Conservation (phyloP, 345 rosid species). For the Tarenaya hassleriana region DNA sequence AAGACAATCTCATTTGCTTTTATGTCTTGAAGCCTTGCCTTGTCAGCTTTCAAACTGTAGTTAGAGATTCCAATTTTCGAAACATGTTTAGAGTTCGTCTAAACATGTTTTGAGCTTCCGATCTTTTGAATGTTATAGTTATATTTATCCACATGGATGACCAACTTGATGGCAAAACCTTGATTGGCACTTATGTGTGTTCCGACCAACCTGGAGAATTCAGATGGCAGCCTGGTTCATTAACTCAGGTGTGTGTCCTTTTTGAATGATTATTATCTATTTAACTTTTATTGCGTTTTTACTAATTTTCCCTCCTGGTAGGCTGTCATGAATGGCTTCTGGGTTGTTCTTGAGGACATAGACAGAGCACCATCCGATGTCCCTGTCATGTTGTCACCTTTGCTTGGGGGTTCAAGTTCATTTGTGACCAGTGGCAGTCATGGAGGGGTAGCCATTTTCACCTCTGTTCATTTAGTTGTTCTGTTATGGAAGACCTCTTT, state of each 20-base stretch:
- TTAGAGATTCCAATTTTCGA: slow-evolving; percentile 56
- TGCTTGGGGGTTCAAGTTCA: slow-evolving; percentile 71
- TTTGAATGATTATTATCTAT: slow-evolving; percentile 7
- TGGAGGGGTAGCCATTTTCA: slow-evolving; percentile 57
- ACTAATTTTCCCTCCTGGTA: slow-evolving; percentile 23
- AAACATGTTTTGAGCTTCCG: too few species aligned
- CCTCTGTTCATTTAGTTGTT: slow-evolving; percentile 11
- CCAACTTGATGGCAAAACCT: slow-evolving; percentile 90
- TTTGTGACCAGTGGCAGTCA: slow-evolving; percentile 57
- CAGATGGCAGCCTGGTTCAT: slow-evolving; percentile 96
- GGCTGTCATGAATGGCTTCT: slow-evolving; percentile 78
- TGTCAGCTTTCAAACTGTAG: slow-evolving; percentile 33
- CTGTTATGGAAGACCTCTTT: background rate
- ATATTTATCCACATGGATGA: slow-evolving; percentile 92
- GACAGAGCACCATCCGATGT: slow-evolving; percentile 93
- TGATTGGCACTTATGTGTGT: slow-evolving; percentile 89
- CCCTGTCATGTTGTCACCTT: slow-evolving; percentile 66
- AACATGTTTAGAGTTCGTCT: too few species aligned
- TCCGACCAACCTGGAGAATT: slow-evolving; percentile 95
- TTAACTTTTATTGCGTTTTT: slow-evolving; percentile 5
- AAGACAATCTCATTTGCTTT: slow-evolving; percentile 26
- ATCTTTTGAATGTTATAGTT: slow-evolving; percentile 29
- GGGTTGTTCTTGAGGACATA: slow-evolving; percentile 96
- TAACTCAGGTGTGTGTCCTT: slow-evolving; percentile 67
- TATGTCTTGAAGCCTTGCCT: slow-evolving; percentile 45